These are phyloP conservation scores for Ophioceras dolichostomum DNA, from an alignment of 2,329 filamentous ascomycete species.

Conservation along the genomic window DNA sequence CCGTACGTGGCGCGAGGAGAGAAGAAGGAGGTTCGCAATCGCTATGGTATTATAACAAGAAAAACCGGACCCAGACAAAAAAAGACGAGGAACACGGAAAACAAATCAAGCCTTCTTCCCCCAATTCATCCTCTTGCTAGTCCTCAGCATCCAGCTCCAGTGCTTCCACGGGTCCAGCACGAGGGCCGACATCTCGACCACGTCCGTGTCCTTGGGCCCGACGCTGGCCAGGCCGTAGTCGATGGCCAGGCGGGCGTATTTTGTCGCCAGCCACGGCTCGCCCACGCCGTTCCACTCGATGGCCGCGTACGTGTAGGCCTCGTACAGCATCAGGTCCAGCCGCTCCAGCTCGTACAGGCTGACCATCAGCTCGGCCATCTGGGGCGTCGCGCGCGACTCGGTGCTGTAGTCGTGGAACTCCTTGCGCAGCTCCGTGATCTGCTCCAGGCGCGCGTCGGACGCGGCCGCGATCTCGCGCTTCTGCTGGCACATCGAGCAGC, in stretches of 20 bases:
- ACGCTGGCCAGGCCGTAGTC: constrained; percentile 20
- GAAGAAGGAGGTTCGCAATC: too few relatives aligned
- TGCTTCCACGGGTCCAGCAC: constrained; percentile 21
- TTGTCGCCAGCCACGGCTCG: constrained; percentile 23
- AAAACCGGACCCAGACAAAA: too few relatives aligned
- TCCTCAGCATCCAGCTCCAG: constrained; percentile 26
- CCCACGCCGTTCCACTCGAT: constrained; percentile 25
- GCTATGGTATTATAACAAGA: too few relatives aligned
- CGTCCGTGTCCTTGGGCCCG: constrained; percentile 16
- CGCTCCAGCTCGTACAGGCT: constrained; percentile 26
- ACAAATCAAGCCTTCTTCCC: constrained; percentile 6
- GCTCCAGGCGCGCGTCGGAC: constrained; percentile 23
- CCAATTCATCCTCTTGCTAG: constrained; percentile 18
- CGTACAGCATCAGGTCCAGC: constrained; percentile 18
- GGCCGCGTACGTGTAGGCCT: constrained; percentile 24
- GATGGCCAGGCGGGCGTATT: constrained; percentile 23
- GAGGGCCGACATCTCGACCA: constrained; percentile 20
- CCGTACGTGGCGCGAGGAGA: too few relatives aligned
- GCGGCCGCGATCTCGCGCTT: constrained; percentile 12
- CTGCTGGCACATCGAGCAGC: constrained; percentile 24
- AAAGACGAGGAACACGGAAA: too few relatives aligned
- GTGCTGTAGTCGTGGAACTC: constrained; percentile 19
- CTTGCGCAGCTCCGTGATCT: constrained; percentile 17
- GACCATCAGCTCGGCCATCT: constrained; percentile 25
- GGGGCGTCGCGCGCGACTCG: constrained; percentile 17